These are phyloP conservation scores for Trypanosoma lewisi DNA, from an alignment of 208 protist species.

Conservation along the genomic window DNA sequence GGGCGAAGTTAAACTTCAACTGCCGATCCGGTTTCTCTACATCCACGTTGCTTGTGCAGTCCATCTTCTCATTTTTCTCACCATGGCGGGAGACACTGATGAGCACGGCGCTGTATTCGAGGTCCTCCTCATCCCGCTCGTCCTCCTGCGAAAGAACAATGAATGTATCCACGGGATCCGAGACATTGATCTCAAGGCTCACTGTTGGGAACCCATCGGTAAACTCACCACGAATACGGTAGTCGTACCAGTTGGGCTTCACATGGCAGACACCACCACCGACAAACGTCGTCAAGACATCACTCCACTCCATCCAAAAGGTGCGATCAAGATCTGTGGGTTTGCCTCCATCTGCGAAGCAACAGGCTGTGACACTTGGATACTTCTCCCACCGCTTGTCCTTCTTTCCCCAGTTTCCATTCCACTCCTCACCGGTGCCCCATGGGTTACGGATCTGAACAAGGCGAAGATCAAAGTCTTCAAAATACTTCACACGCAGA, in stretches of 20 bases:
- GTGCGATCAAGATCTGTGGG: slow-evolving; percentile 45
- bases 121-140: slow-evolving; percentile 44
- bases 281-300: slow-evolving; percentile 55
- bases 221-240: slow-evolving; percentile 74
- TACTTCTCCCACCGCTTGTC: slow-evolving; percentile 78
- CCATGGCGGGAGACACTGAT: slow-evolving; percentile 59
- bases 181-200: slow-evolving; percentile 62
- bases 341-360: slow-evolving; percentile 42
- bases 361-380: slow-evolving; percentile 56
- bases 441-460: slow-evolving; percentile 77
- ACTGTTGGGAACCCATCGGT: slow-evolving; percentile 49
- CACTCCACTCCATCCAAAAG: slow-evolving; percentile 85
- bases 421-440: slow-evolving; percentile 69
- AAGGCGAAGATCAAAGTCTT: slow-evolving; percentile 60
- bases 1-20: slow-evolving; percentile 78
- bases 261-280: slow-evolving; percentile 74
- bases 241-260: slow-evolving; percentile 67
- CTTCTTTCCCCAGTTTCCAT: slow-evolving; percentile 50
- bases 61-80: slow-evolving; percentile 65
- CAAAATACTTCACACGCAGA: slow-evolving; percentile 44
- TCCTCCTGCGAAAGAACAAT: slow-evolving; percentile 73
- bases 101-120: slow-evolving; percentile 62
- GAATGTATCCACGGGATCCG: slow-evolving; percentile 49
- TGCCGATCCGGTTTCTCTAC: slow-evolving; percentile 68
- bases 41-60: slow-evolving; percentile 62